Evolutionary conservation across 1,139 yeast genomes (phyloP).

Genomic region (Kurtzmaniella quercitrusa): DNA sequence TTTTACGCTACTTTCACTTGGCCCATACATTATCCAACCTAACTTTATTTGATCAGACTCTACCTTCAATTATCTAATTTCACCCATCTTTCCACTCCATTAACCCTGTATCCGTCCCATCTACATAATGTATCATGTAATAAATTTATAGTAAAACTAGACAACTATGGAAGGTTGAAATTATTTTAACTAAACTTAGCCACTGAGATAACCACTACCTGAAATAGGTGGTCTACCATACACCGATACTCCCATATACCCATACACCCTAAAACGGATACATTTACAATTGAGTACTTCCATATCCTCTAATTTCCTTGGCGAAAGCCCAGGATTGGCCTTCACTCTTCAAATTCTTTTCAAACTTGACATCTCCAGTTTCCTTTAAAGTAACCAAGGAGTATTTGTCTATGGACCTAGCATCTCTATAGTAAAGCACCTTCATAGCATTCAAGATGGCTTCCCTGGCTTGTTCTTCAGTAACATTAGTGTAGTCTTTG

Average conservation of each 20-base stretch:
- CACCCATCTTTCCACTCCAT: no score
- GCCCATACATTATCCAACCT: no score
- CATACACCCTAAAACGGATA: neutral
- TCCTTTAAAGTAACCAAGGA: constrained; percentile 74
- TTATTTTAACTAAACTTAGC: no score
- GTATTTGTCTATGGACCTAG: constrained; percentile 85
- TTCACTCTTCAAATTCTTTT: constrained; percentile 61
- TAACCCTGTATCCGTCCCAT: no score
- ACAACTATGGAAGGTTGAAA: no score
- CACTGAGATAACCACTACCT: neutral
- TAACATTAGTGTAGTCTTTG: constrained; percentile 63
- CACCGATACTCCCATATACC: neutral
- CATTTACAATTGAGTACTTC: constrained; percentile 47
- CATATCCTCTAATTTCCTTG: constrained; percentile 82
- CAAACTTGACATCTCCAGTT: constrained; percentile 50
- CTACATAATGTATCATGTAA: no score
- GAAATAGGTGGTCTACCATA: neutral
- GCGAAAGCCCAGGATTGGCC: constrained; percentile 94
- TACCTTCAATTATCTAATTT: no score
- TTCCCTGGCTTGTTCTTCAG: constrained; percentile 70
- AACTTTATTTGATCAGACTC: no score
- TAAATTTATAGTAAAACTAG: no score
- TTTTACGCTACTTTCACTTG: no score
- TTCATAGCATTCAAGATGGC: constrained; percentile 85
- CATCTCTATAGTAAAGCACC: constrained; percentile 93